A percentile compares a stretch with the other conserved stretches of the same genome.
These are phyloP conservation scores for Mortierella claussenii DNA, from an alignment of 192 early-diverging fungal species.

Conservation along the genomic window DNA sequence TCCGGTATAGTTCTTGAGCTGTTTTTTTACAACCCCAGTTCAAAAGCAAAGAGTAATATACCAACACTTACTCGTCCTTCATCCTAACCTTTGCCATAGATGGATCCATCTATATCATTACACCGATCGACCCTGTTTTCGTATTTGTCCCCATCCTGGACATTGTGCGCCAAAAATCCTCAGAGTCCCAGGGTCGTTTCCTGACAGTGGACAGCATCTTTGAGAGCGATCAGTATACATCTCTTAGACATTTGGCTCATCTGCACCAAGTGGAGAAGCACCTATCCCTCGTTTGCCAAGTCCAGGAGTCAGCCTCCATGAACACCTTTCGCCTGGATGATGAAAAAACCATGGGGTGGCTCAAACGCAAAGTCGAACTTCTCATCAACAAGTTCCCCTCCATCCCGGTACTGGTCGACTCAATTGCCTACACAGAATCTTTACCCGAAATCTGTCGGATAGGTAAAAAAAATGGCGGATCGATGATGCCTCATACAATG, in stretches of 20 bases:
- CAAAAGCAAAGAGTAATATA: too few species aligned
- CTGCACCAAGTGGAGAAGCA: slow-evolving; percentile 25
- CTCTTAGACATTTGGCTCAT: slow-evolving; percentile 33
- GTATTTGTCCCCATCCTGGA: slow-evolving; percentile 58
- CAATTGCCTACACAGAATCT: slow-evolving; percentile 45
- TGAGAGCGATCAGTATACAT: slow-evolving; percentile 51
- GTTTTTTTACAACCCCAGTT: not conserved
- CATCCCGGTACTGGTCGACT: slow-evolving; percentile 11
- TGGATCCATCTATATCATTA: slow-evolving; percentile 56
- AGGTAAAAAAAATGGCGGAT: slow-evolving; percentile 3
- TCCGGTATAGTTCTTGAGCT: slow-evolving; percentile 30
- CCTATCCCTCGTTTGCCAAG: slow-evolving; percentile 46
- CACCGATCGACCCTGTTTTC: slow-evolving; percentile 58
- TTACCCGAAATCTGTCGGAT: slow-evolving; percentile 18
- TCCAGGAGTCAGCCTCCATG: slow-evolving; percentile 5
- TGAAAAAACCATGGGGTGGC: slow-evolving; percentile 49
- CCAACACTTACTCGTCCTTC: too few species aligned
- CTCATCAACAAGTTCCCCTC: slow-evolving; percentile 20
- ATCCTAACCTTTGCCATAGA: too few species aligned
- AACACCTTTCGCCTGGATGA: slow-evolving; percentile 55
- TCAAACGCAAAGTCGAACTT: slow-evolving; percentile 45
- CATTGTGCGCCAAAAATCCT: slow-evolving; percentile 48
- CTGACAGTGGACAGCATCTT: slow-evolving; percentile 48
- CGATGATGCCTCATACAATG: too few species aligned
- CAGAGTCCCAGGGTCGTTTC: slow-evolving; percentile 48